phyloP scores from a whole-genome alignment of 2,329 filamentous ascomycete species.

The Rasamsonia emersonii region DNA sequence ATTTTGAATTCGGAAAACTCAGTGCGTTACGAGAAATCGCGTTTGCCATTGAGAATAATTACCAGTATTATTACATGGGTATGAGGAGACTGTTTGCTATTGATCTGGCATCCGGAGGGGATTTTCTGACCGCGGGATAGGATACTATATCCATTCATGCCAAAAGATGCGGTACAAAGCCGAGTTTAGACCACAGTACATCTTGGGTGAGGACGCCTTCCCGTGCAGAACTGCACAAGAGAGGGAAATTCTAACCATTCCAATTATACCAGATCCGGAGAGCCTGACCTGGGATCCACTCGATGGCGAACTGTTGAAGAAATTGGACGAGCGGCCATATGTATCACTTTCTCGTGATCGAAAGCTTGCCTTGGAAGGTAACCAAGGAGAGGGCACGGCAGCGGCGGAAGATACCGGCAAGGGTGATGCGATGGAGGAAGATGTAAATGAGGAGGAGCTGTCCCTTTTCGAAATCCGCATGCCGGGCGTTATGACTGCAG shows the following conservation, averaged over 20 bases:
- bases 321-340: conserved; percentile 35
- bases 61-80: conserved; percentile 59
- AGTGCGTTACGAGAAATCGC: conserved; percentile 53
- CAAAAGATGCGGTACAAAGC: conserved; percentile 46
- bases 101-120: background rate
- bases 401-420: background rate
- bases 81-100: conserved; percentile 10
- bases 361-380: conserved; percentile 8
- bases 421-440: conserved; percentile 3
- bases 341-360: conserved; percentile 37
- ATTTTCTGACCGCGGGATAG: conserved; percentile 18
- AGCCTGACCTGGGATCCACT: conserved; percentile 37
- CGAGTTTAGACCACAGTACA: conserved; percentile 37
- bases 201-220: conserved; percentile 43
- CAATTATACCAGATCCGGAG: conserved; percentile 34
- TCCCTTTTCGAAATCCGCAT: conserved; percentile 39
- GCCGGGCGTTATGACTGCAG: conserved; percentile 37
- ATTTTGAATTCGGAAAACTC: conserved; percentile 56
- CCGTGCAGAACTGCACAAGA: too few species aligned
- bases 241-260: too few species aligned
- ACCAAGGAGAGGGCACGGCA: conserved; percentile 4
- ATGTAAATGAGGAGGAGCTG: conserved; percentile 31
- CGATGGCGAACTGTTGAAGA: conserved; percentile 31
- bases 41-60: conserved; percentile 46
- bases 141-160: conserved; percentile 55